Conservation (phyloP, 2,329 filamentous ascomycete genomes). For the Talaromyces amestolkiae region DNA sequence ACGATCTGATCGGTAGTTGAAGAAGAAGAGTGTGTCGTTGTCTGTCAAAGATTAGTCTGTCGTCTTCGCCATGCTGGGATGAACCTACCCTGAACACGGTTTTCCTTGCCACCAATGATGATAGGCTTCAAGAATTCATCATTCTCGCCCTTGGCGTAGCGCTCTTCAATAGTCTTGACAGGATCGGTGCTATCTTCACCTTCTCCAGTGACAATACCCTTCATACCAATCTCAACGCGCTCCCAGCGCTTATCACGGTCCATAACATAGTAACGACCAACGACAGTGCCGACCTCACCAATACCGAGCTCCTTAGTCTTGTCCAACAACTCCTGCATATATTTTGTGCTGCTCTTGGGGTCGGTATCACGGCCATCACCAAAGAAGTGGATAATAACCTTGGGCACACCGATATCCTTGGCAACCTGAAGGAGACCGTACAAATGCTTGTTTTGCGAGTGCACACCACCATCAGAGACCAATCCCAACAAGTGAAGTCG, state of each 20-base stretch:
- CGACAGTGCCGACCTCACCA: constrained; percentile 86
- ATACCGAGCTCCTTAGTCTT: constrained; percentile 78
- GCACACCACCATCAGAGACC: constrained; percentile 92
- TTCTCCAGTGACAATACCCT: constrained; percentile 80
- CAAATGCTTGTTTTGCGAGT: constrained; percentile 92
- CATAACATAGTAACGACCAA: constrained; percentile 98
- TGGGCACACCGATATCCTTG: constrained; percentile 79
- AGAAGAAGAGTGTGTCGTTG: constrained; percentile 95
- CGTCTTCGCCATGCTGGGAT: not conserved
- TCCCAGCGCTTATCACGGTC: constrained; percentile 99
- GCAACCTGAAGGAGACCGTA: constrained; percentile 84
- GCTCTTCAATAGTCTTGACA: constrained; percentile 78
- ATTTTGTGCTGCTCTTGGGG: constrained; percentile 84
- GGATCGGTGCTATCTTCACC: constrained; percentile 83
- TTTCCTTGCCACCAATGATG: constrained; percentile 82
- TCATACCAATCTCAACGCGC: constrained; percentile 82
- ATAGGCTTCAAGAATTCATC: constrained; percentile 99
- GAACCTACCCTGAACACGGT: constrained; percentile 74
- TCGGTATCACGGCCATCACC: constrained; percentile 97
- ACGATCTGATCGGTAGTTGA: constrained; percentile 99
- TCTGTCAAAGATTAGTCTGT: constrained; percentile 53
- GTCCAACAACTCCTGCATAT: constrained; percentile 81
- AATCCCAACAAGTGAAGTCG: constrained; percentile 89
- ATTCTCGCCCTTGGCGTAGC: constrained; percentile 83
- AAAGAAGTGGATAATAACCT: constrained; percentile 99